phyloP scores from a whole-genome alignment of 2,329 filamentous ascomycete species.

The Apiospora saccharicola region DNA sequence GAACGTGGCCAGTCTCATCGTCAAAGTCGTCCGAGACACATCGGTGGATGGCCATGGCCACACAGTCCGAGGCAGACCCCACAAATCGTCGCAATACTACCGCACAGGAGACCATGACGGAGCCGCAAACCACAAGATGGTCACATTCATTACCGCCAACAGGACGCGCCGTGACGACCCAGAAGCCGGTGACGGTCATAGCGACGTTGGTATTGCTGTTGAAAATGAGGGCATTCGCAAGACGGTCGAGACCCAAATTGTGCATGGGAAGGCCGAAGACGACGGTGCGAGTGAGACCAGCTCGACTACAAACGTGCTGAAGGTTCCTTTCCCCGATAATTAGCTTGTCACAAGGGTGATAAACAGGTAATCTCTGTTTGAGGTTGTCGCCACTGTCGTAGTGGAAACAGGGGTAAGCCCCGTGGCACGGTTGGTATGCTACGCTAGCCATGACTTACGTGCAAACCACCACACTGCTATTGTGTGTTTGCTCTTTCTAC shows the following conservation, averaged over 20 bases:
- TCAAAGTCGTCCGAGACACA: slow-evolving; percentile 35
- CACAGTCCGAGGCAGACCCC: too few species aligned
- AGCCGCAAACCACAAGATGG: neutral
- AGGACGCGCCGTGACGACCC: neutral
- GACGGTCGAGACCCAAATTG: neutral
- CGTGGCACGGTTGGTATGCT: too few species aligned
- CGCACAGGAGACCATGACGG: neutral
- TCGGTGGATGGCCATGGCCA: neutral
- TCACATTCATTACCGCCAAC: neutral
- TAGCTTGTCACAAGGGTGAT: neutral
- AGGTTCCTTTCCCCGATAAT: neutral
- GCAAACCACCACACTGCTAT: neutral
- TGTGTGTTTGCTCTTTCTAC: neutral
- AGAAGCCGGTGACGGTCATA: neutral
- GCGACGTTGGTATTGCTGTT: neutral
- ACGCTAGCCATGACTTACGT: too few species aligned
- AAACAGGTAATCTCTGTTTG: too few species aligned
- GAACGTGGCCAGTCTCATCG: slow-evolving; percentile 53
- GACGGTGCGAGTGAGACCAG: neutral
- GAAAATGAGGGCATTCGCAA: neutral
- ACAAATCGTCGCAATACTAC: neutral
- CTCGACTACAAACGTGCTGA: neutral
- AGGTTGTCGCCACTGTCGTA: neutral
- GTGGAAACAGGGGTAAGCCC: neutral
- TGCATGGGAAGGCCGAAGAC: neutral